phyloP scores from a whole-genome alignment of 2,329 filamentous ascomycete species.

The Colletotrichum paranaense region DNA sequence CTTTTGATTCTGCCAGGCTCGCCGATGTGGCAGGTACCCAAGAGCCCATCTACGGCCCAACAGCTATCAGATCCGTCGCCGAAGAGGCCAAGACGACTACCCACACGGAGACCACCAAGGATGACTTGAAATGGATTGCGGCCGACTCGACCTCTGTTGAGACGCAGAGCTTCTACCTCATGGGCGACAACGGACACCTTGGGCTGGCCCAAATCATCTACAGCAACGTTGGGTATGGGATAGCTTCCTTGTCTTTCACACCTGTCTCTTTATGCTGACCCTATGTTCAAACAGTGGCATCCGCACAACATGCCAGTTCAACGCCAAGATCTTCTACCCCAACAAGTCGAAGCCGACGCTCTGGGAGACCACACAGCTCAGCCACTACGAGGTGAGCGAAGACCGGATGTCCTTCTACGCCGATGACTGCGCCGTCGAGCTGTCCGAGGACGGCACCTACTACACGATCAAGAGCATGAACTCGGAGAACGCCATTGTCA shows the following conservation, averaged over 20 bases:
- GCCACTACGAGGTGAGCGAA: conserved; percentile 85
- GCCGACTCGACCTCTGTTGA: conserved; percentile 91
- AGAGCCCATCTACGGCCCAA: conserved; percentile 93
- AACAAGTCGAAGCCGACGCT: conserved; percentile 78
- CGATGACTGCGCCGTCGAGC: conserved; percentile 84
- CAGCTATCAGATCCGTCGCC: conserved; percentile 87
- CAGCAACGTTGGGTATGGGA: conserved; percentile 90
- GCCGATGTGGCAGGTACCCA: conserved; percentile 92
- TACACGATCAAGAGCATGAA: conserved; percentile 93
- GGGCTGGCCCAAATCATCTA: conserved; percentile 93
- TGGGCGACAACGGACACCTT: conserved; percentile 79
- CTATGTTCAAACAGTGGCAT: conserved; percentile 73
- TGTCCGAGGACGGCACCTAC: conserved; percentile 83
- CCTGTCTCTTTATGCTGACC: conserved; percentile 35
- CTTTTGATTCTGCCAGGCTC: conserved; percentile 57
- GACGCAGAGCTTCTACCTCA: conserved; percentile 94
- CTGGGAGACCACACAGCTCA: conserved; percentile 86
- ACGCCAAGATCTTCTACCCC: conserved; percentile 88
- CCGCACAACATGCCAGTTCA: conserved; percentile 92
- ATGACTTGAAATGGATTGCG: conserved; percentile 85
- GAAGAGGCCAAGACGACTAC: conserved; percentile 82
- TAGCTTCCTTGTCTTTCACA: background rate
- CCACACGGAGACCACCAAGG: conserved; percentile 81
- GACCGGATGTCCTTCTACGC: conserved; percentile 87
- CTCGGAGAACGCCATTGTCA: conserved; percentile 84